A percentile compares a stretch with the other conserved stretches of the same genome.
Evolutionary conservation across 257 asterid species (phyloP).

Genomic region (Avicennia marina): DNA sequence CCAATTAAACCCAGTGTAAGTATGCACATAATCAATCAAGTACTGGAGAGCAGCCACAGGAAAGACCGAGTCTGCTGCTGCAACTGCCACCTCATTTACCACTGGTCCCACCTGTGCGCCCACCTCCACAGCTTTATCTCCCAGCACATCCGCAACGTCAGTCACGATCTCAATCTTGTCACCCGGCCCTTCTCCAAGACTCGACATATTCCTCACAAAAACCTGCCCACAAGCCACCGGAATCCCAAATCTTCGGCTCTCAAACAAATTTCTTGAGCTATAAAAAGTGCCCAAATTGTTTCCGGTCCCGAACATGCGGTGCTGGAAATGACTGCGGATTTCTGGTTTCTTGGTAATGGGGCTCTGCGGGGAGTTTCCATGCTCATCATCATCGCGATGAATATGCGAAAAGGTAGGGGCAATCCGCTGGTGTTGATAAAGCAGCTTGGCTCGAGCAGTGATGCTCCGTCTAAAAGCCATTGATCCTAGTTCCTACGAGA

Average conservation of each 20-base stretch:
- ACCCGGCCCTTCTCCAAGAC: constrained; percentile 46
- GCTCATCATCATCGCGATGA: constrained; percentile 36
- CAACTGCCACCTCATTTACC: constrained; percentile 67
- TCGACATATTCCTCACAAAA: constrained; percentile 53
- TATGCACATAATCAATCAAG: constrained; percentile 71
- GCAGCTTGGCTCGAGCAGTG: constrained; percentile 51
- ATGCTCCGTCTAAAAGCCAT: constrained; percentile 81
- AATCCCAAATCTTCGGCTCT: constrained; percentile 29
- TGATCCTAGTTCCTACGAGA: constrained; percentile 9
- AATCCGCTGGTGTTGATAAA: constrained; percentile 55
- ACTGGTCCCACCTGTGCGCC: constrained; percentile 49
- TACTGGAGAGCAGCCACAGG: constrained; percentile 83
- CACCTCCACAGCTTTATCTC: constrained; percentile 48
- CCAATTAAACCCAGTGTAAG: constrained; percentile 65
- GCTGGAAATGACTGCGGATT: constrained; percentile 28
- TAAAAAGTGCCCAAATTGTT: constrained; percentile 21
- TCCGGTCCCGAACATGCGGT: constrained; percentile 20
- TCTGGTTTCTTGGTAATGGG: constrained; percentile 19
- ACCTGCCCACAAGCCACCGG: constrained; percentile 39
- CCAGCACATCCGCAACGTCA: constrained; percentile 51
- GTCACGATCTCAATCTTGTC: constrained; percentile 49
- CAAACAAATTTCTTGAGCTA: constrained; percentile 26
- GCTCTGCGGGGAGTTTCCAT: constrained; percentile 16
- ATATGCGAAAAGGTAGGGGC: constrained; percentile 51
- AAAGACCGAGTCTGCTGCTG: constrained; percentile 76